phyloP scores from a whole-genome alignment of 2,329 filamentous ascomycete species.

The Claviceps digitariae region DNA sequence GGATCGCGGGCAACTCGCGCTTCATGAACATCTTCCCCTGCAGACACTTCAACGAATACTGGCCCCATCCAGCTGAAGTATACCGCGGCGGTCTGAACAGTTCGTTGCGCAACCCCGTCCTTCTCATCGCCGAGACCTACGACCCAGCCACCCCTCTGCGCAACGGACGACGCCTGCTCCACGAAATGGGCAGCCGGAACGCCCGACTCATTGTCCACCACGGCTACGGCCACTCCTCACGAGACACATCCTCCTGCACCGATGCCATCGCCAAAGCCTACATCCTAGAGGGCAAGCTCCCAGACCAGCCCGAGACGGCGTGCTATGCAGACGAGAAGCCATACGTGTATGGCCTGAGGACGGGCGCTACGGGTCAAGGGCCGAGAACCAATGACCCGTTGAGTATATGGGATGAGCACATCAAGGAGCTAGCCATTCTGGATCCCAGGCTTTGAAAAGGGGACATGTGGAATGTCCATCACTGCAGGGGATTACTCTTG shows the following conservation, averaged over 20 bases:
- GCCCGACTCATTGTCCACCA: constrained; percentile 35
- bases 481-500: too few species aligned
- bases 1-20: constrained; percentile 33
- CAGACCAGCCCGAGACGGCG: constrained; percentile 26
- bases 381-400: constrained; percentile 4
- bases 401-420: constrained; percentile 10
- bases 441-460: constrained; percentile 6
- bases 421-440: constrained; percentile 8
- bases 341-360: constrained; percentile 26
- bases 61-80: constrained; percentile 32
- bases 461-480: too few species aligned
- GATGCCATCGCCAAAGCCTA: constrained; percentile 25
- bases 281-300: constrained; percentile 27
- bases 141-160: constrained; percentile 36
- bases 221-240: constrained; percentile 34
- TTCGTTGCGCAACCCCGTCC: constrained; percentile 28
- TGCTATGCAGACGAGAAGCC: constrained; percentile 36
- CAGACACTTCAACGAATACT: constrained; percentile 30
- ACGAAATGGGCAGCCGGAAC: constrained; percentile 32
- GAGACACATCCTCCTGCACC: constrained; percentile 32
- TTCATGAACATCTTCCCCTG: constrained; percentile 33
- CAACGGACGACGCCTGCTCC: constrained; percentile 29
- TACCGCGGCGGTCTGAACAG: constrained; percentile 32
- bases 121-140: constrained; percentile 35
- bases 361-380: neutral